A percentile compares a stretch with the other conserved stretches of the same genome.
phyloP scores from a whole-genome alignment of 1,284 basidiomycete genomes.

The Hortiboletus rubellus region DNA sequence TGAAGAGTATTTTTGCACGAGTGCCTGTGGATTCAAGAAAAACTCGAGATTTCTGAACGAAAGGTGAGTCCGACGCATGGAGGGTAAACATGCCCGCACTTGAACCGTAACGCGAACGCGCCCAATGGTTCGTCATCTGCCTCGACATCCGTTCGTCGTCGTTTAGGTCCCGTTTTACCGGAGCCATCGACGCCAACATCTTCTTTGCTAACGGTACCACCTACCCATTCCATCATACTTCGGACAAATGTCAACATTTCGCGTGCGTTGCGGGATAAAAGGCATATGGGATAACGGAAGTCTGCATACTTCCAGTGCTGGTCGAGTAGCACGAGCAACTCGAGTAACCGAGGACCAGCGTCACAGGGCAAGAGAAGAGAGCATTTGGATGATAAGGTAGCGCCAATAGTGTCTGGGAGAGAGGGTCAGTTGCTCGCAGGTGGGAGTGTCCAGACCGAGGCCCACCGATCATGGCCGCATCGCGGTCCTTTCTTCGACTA shows the following conservation, averaged over 20 bases:
- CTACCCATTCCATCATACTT: slow-evolving; percentile 99
- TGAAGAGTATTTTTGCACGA: slow-evolving; percentile 81
- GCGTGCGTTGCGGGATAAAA: slow-evolving; percentile 86
- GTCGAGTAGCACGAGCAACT: slow-evolving; percentile 92
- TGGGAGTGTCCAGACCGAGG: slow-evolving; percentile 1
- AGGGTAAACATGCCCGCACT: slow-evolving; percentile 41
- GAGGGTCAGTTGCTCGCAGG: slow-evolving; percentile 3
- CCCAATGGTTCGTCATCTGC: slow-evolving; percentile 73
- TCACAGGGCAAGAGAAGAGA: slow-evolving; percentile 93
- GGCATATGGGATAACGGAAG: slow-evolving; percentile 83
- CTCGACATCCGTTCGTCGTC: slow-evolving; percentile 66
- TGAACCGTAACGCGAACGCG: slow-evolving; percentile 74
- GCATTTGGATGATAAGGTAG: slow-evolving; percentile 73
- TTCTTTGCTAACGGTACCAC: slow-evolving; percentile 88
- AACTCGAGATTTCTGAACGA: slow-evolving; percentile 79
- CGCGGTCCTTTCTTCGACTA: slow-evolving; percentile 88
- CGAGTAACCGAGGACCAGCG: slow-evolving; percentile 89
- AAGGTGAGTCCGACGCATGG: slow-evolving; percentile 4
- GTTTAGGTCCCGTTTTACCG: slow-evolving; percentile 52
- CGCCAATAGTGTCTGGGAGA: slow-evolving; percentile 61
- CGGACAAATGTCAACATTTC: slow-evolving; percentile 95
- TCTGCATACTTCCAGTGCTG: slow-evolving; percentile 95
- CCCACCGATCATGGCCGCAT: slow-evolving; percentile 84
- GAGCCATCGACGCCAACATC: slow-evolving; percentile 77
- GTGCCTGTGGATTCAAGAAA: slow-evolving; percentile 79